These are phyloP conservation scores for Annona squamosa DNA, from an alignment of 164 flowering plant species.

Conservation along the genomic window DNA sequence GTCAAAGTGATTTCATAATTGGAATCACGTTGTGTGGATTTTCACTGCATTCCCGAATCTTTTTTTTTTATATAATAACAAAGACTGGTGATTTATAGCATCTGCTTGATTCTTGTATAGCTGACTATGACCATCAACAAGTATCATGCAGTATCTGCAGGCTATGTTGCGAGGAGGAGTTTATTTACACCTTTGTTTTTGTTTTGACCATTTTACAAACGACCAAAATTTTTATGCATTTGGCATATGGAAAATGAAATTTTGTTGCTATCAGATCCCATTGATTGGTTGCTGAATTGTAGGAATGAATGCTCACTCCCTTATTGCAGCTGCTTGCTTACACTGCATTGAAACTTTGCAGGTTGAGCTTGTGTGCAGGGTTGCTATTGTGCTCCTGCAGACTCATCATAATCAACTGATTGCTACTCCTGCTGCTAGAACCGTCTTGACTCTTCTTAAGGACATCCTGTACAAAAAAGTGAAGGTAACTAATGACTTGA, in stretches of 20 bases:
- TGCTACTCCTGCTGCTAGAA: constrained; percentile 71
- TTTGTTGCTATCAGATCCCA: background rate
- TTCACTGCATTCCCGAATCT: no score
- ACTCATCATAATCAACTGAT: constrained; percentile 74
- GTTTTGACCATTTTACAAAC: background rate
- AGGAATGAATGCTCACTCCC: background rate
- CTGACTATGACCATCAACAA: no score
- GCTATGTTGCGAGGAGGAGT: background rate
- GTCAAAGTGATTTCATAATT: no score
- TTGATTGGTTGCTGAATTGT: background rate
- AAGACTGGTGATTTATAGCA: no score
- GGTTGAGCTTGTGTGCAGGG: constrained; percentile 87
- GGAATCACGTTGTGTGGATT: no score
- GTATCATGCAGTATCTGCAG: no score
- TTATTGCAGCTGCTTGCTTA: background rate
- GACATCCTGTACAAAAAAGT: constrained; percentile 63
- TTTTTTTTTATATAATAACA: no score
- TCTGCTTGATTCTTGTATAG: no score
- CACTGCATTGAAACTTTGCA: constrained; percentile 23
- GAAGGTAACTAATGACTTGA: constrained; percentile 41
- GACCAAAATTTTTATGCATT: background rate
- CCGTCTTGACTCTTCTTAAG: constrained; percentile 54
- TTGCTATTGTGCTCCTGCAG: constrained; percentile 66
- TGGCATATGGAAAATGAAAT: background rate
- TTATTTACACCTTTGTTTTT: background rate